Evolutionary conservation across 2,329 filamentous ascomycete genomes (phyloP), one percentile per base, ranked within the genome.

Genomic region (Ceratocystis cacaofunesta): DNA sequence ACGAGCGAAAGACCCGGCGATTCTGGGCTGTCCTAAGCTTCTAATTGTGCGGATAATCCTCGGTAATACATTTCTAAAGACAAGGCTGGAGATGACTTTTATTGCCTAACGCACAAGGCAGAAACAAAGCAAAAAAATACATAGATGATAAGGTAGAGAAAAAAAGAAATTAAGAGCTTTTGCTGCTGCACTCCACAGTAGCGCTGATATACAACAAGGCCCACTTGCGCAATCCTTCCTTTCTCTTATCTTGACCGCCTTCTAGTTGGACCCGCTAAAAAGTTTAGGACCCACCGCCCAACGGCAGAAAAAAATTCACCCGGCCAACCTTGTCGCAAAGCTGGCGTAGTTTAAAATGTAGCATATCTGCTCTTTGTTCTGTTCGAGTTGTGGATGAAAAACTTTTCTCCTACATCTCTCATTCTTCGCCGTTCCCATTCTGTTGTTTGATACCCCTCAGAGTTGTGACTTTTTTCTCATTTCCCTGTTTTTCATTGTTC

Each of bases 241-340:
- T 30, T 36, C 19, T 55, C 66, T 67, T 67, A 63, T 63, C 60
- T 66, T 75, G 73, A 77, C 75, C 75, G 75, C 75, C 70, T 71
- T 72, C 2, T 43, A 10, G 3, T 15, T 22, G 5, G 63, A 61
- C 63, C 66, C 66, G 66, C 66, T 67, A 67, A 67, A 67, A 67
- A 67, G 66, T 67, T 67, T 32, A n/a, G 22, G 70, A 69, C 69
- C 75, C 75, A 74, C 73, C 70, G 68, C 72, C 72, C 71, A 71
- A 65, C 36, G 72, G 72, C 71, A 66, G 67, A 73, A 74, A 73
- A 67, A 65, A 68, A 65, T 68, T 68, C 66, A 68, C 64, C 50
- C 55, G 63, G 55, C 52, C 55, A 65, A 32, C 55, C 63, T 67
- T 25, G 60, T 64, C 61, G 50, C 63, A 63, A 30, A 17, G 50